These are phyloP conservation scores for Tetrapisispora arboricola DNA, from an alignment of 805 yeast genomes.

Conservation along the genomic window DNA sequence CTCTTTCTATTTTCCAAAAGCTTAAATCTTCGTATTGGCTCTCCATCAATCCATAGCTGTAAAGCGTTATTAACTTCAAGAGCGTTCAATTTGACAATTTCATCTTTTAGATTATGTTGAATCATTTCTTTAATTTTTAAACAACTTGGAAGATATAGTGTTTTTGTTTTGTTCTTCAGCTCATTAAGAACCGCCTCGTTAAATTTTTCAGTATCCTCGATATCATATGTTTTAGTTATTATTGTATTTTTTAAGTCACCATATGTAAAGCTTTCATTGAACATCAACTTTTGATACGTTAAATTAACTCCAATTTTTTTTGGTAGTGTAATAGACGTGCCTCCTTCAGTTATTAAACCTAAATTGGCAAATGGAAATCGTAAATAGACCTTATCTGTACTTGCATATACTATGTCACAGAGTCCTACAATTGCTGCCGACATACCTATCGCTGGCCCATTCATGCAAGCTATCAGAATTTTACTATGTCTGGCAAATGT, in stretches of 20 bases:
- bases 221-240: slow-evolving; percentile 45
- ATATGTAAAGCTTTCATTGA: slow-evolving; percentile 56
- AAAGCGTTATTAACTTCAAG: slow-evolving; percentile 63
- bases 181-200: slow-evolving; percentile 36
- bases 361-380: slow-evolving; percentile 72
- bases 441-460: slow-evolving; percentile 83
- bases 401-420: slow-evolving; percentile 67
- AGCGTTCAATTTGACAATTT: slow-evolving; percentile 36
- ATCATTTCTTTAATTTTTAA: slow-evolving; percentile 34
- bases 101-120: slow-evolving; percentile 18
- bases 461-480: slow-evolving; percentile 59
- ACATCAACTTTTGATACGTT: slow-evolving; percentile 62
- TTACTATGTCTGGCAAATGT: slow-evolving; percentile 62
- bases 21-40: slow-evolving; percentile 60
- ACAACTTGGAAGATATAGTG: slow-evolving; percentile 34
- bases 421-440: slow-evolving; percentile 63
- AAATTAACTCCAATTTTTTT: slow-evolving; percentile 61
- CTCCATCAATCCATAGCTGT: slow-evolving; percentile 57
- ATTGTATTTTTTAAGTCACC: slow-evolving; percentile 53
- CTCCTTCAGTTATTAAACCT: slow-evolving; percentile 80
- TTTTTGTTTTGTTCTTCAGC: slow-evolving; percentile 27
- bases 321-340: slow-evolving; percentile 56
- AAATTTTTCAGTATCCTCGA: slow-evolving; percentile 36
- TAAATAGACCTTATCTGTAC: slow-evolving; percentile 45
- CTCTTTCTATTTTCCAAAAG: slow-evolving; percentile 43